These are phyloP conservation scores for Aegilops umbellulata DNA, from an alignment of 176 grass and related monocot species.

Conservation along the genomic window DNA sequence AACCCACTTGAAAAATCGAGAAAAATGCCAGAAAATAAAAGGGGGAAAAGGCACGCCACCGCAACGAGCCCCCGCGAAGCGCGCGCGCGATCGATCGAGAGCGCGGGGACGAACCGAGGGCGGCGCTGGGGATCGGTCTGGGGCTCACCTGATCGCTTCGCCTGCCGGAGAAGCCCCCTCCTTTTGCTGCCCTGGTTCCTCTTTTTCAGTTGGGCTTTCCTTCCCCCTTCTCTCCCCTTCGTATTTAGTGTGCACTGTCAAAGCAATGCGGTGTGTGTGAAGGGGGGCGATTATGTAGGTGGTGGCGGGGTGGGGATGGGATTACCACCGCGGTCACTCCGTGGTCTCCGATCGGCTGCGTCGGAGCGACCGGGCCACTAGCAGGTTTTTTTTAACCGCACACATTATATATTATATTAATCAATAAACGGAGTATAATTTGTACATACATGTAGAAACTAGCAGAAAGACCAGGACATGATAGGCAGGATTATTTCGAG, in stretches of 20 bases:
- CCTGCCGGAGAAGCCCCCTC: background rate
- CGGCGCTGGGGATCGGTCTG: background rate
- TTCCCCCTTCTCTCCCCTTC: background rate
- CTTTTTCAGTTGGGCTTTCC: background rate
- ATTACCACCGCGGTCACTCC: background rate
- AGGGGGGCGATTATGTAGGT: background rate
- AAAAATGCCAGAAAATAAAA: background rate
- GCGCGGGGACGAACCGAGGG: background rate
- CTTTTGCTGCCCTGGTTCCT: background rate
- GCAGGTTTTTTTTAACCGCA: too few relatives aligned
- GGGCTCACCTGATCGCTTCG: conserved; percentile 3
- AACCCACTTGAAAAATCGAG: background rate
- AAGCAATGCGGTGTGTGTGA: background rate
- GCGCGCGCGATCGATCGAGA: background rate
- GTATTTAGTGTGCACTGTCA: background rate
- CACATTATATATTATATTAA: too few relatives aligned
- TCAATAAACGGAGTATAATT: too few relatives aligned
- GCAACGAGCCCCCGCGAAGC: background rate
- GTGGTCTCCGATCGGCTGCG: background rate
- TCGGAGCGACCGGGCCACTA: background rate
- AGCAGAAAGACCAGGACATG: too few relatives aligned
- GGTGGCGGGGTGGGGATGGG: background rate
- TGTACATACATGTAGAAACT: too few relatives aligned
- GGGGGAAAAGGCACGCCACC: background rate
- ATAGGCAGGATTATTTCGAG: too few relatives aligned